Base-by-base conservation (phyloP, 768 basidiomycete genomes). In the Candolleomyces aberdarensis region DNA sequence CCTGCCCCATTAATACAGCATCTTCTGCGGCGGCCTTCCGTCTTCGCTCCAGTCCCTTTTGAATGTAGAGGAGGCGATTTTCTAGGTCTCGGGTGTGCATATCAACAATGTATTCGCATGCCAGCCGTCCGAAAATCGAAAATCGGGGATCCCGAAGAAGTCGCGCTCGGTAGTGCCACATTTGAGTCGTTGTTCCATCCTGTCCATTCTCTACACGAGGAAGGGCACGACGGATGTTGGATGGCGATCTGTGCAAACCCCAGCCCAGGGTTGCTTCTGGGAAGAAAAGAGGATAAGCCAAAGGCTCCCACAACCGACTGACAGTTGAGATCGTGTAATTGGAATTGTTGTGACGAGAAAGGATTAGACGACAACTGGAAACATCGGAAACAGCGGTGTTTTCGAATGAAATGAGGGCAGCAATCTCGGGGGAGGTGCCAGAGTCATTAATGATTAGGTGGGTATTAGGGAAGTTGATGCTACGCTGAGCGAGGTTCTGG, bases 21-120 rank as follows among this genome's bases (percentile, higher is more conserved):
- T 74, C 71, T n/a, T 74, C 67, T 5, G 63, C 14, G 0, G 26
- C 26, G 1, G 26, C 26, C 26, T n/a, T 19, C 7, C 54, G 57
- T n/a, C 69, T 22, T 3, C 59, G 47, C 19, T 58, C 29, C 58
- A 75, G 75, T 44, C 73, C 74, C 0, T 29, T 5, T 1, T 69
- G 65, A 46, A 79, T 76, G 55, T 73, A 78, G 17, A 64, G 55
- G 2, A 79, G 62, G 0, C 71, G 63, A 9, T 60, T 48, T 57
- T 79, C 77, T 1, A 74, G 56, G 19, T 73, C 67, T 0, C 72
- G 67, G 0, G 68, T 70, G 58, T 72, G 78, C 78, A 78, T 79
- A 51, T 79, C 76, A 39, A 74, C 69, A 7, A 75, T 19, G 48
- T 77, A 77, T 60, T 78, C 72, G 57, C 69, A 71, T 0, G 67